These are phyloP conservation scores for Paraurostyla sp. DNA, from an alignment of 73 alveolate species.

Conservation along the genomic window DNA sequence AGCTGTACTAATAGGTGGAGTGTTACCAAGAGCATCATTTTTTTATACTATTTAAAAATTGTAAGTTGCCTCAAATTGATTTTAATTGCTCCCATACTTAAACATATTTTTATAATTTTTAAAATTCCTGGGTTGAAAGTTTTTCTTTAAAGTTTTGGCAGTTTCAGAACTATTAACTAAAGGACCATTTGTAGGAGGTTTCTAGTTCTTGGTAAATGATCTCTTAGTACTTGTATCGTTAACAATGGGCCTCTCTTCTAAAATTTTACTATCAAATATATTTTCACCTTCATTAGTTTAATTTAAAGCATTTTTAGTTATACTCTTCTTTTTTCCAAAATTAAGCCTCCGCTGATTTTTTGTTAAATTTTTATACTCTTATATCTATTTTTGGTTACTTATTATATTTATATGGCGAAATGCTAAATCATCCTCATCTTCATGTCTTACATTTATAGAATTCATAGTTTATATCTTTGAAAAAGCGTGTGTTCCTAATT, in stretches of 20 bases:
- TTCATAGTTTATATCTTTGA: constrained; percentile 45
- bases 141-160: constrained; percentile 40
- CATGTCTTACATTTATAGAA: constrained; percentile 27
- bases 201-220: neutral
- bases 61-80: neutral
- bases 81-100: constrained; percentile 12
- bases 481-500: constrained; percentile 59
- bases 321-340: neutral
- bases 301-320: neutral
- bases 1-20: constrained; percentile 27
- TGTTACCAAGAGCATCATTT: neutral
- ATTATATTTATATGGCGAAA: neutral
- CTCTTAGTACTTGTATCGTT: constrained; percentile 18
- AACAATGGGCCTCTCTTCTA: constrained; percentile 36
- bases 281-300: constrained; percentile 47
- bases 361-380: neutral
- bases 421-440: neutral
- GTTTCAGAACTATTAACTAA: neutral
- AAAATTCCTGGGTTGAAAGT: constrained; percentile 25
- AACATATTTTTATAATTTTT: constrained; percentile 51
- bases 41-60: neutral
- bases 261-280: constrained; percentile 23
- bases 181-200: constrained; percentile 10
- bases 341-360: constrained; percentile 5
- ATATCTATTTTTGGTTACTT: constrained; percentile 14